These are phyloP conservation scores for Tritrichomonas foetus DNA, from an alignment of 208 protist species.

Conservation along the genomic window DNA sequence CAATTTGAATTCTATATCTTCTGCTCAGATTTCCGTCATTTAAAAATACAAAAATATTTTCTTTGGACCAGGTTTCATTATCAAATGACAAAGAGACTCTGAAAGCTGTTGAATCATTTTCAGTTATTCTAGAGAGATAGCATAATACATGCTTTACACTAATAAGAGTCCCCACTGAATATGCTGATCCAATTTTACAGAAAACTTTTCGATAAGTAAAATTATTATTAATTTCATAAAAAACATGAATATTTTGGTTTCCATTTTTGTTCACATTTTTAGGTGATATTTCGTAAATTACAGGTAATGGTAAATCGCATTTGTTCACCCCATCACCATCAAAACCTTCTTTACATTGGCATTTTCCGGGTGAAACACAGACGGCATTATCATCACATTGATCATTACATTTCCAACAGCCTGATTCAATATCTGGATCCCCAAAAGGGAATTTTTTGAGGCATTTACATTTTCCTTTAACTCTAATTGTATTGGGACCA, in stretches of 20 bases:
- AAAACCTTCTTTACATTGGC: background rate
- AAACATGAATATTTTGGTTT: too few species aligned
- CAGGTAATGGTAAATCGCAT: background rate
- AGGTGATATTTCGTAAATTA: background rate
- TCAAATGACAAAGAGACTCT: background rate
- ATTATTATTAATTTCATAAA: too few species aligned
- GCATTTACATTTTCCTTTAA: background rate
- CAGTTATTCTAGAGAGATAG: too few species aligned
- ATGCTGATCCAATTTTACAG: too few species aligned
- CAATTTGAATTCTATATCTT: too few species aligned
- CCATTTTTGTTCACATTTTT: too few species aligned
- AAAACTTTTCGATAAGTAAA: too few species aligned
- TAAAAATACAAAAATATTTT: too few species aligned
- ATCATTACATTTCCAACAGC: background rate
- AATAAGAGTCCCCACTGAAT: too few species aligned
- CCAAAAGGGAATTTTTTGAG: background rate
- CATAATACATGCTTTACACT: too few species aligned
- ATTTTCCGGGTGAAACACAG: background rate
- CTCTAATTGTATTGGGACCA: constrained; percentile 5
- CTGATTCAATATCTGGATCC: background rate
- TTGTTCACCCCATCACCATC: background rate
- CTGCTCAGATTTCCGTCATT: too few species aligned
- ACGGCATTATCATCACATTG: background rate
- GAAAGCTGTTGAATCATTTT: background rate
- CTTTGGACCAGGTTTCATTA: background rate